Percentiles rank a stretch among this genome's conserved stretches.
phyloP scores from a whole-genome alignment of 495 filamentous ascomycete species.

The Rhypophila decipiens region DNA sequence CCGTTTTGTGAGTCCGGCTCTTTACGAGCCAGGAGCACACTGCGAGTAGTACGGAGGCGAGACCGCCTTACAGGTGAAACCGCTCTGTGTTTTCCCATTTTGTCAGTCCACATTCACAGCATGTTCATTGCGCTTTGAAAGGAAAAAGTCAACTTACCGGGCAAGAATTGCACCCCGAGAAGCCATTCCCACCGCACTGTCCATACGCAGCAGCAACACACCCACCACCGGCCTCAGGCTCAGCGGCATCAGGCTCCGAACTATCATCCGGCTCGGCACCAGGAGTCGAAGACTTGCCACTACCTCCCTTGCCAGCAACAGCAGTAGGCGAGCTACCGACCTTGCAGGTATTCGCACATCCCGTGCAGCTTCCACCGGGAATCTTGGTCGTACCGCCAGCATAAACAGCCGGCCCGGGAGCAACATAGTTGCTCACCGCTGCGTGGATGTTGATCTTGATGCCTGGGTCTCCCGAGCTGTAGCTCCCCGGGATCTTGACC shows the following conservation, averaged over 20 bases:
- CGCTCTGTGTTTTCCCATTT: slow-evolving; percentile 8
- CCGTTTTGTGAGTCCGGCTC: no score
- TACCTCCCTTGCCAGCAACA: slow-evolving; percentile 3
- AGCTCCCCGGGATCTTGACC: slow-evolving; percentile 43
- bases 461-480: slow-evolving; percentile 40
- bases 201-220: slow-evolving; percentile 30
- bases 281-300: slow-evolving; percentile 2
- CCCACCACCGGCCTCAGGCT: slow-evolving; percentile 1
- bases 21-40: slow-evolving; percentile 19
- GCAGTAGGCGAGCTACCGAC: slow-evolving; percentile 27
- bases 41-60: slow-evolving; percentile 34
- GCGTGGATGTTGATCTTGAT: slow-evolving; percentile 46
- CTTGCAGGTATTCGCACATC: slow-evolving; percentile 35
- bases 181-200: slow-evolving; percentile 43
- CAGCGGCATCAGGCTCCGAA: slow-evolving; percentile 3
- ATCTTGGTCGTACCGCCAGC: slow-evolving; percentile 29
- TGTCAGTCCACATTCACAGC: not conserved
- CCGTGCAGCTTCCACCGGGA: slow-evolving; percentile 28
- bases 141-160: slow-evolving; percentile 20
- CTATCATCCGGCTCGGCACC: slow-evolving; percentile 5
- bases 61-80: slow-evolving; percentile 23
- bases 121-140: not conserved
- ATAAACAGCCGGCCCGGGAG: slow-evolving; percentile 35
- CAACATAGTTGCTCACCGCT: slow-evolving; percentile 27
- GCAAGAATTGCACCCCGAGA: slow-evolving; percentile 32